Evolutionary conservation across 2,329 filamentous ascomycete genomes (phyloP), one percentile per base, ranked within the genome.

Genomic region (Passalora sequoiae): DNA sequence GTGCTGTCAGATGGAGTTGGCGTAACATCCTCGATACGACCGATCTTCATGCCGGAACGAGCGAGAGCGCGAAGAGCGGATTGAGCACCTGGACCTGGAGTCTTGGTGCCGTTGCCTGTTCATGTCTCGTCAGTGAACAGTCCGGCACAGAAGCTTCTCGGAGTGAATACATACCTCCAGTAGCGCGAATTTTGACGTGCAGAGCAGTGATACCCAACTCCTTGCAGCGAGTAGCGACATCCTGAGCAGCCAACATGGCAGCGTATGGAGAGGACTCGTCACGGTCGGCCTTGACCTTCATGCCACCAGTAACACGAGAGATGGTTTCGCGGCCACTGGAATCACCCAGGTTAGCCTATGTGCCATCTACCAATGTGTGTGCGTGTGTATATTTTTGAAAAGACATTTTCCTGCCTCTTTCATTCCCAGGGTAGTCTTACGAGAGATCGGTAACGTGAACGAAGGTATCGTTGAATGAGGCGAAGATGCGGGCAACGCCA

Each of bases 231-330:
- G 80, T 77, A 66, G 92, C 92, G 69, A 94, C 89, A 50, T 66
- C 64, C 81, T 98, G 92, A 60, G 92, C 92, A 76, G 92, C 92
- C 86, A 98, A 89, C 92, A 98, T 98, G 76, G 92, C 92, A 67
- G 92, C 92, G 81, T 98, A 98, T 66, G 92, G 92, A 62, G 92
- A 97, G 67, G 91, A 97, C 81, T 98, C 92, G 78, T 98, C 92
- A 81, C 92, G 91, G 70, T 98, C 89, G 74, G 89, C 89, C 86
- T 98, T 98, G 83, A 98, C 92, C 83, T 98, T 98, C 92, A 98
- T 98, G 70, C 94, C 94, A 78, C 94, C 92, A 66, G 94, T 98
- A 63, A 98, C 91, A 87, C 92, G 89, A 83, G 83, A 87, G 79
- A 98, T 96, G 77, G 94, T 98, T 86, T 98, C 92, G 76, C 92